Conservation (phyloP, 441 rosid species). For the Lepidium campestre region DNA sequence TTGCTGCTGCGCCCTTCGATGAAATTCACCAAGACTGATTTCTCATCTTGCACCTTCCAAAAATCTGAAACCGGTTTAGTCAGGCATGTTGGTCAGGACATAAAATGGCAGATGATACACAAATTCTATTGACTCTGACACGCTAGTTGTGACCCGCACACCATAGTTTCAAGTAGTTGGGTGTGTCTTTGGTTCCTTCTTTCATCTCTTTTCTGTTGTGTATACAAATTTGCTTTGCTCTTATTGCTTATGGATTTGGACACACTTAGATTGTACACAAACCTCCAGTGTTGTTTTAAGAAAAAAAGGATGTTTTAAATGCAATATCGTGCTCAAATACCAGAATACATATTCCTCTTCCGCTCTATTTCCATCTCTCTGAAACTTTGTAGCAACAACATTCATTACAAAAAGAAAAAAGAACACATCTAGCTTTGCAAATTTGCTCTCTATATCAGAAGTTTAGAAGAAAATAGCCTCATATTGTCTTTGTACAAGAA, state of each 20-base stretch:
- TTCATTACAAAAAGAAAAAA: background rate
- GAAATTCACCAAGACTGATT: constrained; percentile 60
- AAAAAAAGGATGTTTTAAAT: background rate
- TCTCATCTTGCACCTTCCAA: background rate
- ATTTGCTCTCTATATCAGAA: too few species aligned
- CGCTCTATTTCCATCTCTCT: background rate
- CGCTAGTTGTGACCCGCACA: background rate
- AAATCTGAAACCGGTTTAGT: background rate
- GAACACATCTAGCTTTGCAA: background rate
- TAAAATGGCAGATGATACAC: constrained; percentile 11
- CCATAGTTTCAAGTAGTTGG: constrained; percentile 15
- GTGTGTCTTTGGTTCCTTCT: background rate
- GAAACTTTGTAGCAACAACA: background rate
- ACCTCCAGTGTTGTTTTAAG: background rate
- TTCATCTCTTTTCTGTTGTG: background rate
- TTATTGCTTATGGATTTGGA: constrained; percentile 5
- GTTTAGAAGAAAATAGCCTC: background rate
- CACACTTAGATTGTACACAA: constrained; percentile 10
- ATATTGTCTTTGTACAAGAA: background rate
- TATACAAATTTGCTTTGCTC: constrained; percentile 1
- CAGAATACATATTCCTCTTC: background rate
- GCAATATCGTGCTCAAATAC: background rate
- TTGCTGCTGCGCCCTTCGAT: constrained; percentile 68
- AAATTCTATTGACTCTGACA: constrained; percentile 1
- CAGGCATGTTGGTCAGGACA: background rate